Evolutionary conservation across 352 stramenopile genomes (phyloP), one percentile per base, ranked within the genome.

Genomic region (Phytophthora megakarya): DNA sequence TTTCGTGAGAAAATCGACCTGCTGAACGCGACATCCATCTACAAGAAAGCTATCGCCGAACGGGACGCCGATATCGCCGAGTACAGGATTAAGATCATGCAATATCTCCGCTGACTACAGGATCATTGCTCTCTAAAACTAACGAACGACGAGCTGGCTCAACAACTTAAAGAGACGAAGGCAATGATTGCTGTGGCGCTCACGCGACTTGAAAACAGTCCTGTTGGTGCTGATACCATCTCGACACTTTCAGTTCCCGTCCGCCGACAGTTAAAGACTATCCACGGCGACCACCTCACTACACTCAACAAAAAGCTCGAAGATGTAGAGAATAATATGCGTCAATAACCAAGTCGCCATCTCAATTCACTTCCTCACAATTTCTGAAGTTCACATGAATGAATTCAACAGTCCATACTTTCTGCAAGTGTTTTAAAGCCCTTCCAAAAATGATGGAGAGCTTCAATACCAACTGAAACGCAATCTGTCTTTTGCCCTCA

Each of bases 1-100:
- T 71, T 81, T 23, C 58, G 57, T 5, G 78, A 86, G 50, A 86
- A 82, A 59, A 81, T 74, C 28, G 72, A 79, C 28, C 37, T 87
- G 18, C 54, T 87, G 18, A 66, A 54, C 35, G 75, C 78, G 5
- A 60, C 75, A 2, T 72, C 74, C 2, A 70, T 83, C 38, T 75
- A 81, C 50, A 84, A 84, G 60, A 70, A 58, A 35, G 75, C 70
- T 0, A 65, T 87, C 46, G 40, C 67, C 13, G 75, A 81, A 1
- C 75, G 75, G 18, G 71, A 84, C n/a, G 72, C 72, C 45, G 71
- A 47, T 4, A 42, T 47, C 12, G 5, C 23, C 21, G 38, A 25
- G 19, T 56, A 56, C 35, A 35, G 13, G 8, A 11, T 12, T 7
- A 35, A 11, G 30, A 11, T 11, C 30, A 35, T 12, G 8, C 10